phyloP scores from a whole-genome alignment of 768 basidiomycete species.

The Trametes gibbosa region DNA sequence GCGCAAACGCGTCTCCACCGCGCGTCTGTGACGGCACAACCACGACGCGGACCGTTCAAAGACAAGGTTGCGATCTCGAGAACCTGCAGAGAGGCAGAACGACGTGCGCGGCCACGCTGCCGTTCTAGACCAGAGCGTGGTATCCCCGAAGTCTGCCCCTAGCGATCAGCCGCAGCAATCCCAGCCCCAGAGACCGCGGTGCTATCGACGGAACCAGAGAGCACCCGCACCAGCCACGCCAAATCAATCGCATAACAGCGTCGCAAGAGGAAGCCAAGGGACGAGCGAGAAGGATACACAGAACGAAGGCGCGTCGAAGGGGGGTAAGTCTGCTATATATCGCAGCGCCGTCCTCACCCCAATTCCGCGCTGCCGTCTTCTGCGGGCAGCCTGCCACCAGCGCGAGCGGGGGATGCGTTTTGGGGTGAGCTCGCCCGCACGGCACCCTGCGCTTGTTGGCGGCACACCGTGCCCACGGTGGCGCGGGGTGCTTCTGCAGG shows the following conservation, averaged over 20 bases:
- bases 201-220: not conserved
- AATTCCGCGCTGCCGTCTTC: not conserved
- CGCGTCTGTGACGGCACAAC: not conserved
- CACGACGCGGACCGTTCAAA: too few species aligned
- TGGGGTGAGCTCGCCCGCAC: conserved; percentile 2
- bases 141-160: not conserved
- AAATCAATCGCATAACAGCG: not conserved
- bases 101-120: not conserved
- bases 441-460: not conserved
- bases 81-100: not conserved
- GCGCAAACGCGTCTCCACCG: not conserved
- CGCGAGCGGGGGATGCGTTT: not conserved
- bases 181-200: not conserved
- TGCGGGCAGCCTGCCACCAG: not conserved
- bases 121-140: conserved; percentile 1
- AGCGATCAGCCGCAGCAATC: too few species aligned
- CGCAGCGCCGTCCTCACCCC: not conserved
- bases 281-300: not conserved
- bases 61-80: too few species aligned
- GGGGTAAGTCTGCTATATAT: not conserved
- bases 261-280: not conserved
- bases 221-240: not conserved
- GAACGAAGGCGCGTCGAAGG: not conserved
- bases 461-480: conserved; percentile 3
- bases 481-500: conserved; percentile 9